Evolutionary conservation across 2,329 filamentous ascomycete species (phyloP).

Genomic region (Gremmenia infestans): DNA sequence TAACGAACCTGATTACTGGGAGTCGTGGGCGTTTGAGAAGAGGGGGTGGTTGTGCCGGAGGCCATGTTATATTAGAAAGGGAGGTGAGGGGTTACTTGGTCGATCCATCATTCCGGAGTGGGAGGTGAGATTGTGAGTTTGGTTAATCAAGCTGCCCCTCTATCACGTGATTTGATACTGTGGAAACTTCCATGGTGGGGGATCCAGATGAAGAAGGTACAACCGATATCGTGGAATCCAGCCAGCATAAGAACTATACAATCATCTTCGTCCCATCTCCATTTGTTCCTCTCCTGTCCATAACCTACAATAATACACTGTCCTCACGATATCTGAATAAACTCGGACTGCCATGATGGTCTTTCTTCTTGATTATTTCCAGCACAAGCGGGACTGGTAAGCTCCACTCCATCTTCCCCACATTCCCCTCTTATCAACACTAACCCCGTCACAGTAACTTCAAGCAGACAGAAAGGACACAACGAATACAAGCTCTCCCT

Average conservation of each 20-base stretch:
- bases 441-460: slow-evolving; percentile 51
- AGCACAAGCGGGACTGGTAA: slow-evolving; percentile 31
- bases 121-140: neutral
- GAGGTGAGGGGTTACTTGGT: neutral
- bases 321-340: neutral
- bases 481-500: slow-evolving; percentile 62
- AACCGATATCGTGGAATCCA: slow-evolving; percentile 11
- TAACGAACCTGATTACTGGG: neutral
- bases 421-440: slow-evolving; percentile 17
- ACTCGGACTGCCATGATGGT: slow-evolving; percentile 25
- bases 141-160: neutral
- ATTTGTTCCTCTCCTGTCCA: neutral
- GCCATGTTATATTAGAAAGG: neutral
- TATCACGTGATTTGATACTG: neutral
- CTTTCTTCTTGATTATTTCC: slow-evolving; percentile 30
- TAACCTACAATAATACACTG: neutral
- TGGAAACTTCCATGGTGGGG: neutral
- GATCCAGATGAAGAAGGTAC: slow-evolving; percentile 16
- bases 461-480: slow-evolving; percentile 72
- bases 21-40: neutral
- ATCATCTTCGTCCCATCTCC: neutral
- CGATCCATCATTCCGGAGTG: neutral
- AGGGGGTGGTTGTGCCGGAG: neutral
- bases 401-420: slow-evolving; percentile 3
- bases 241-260: slow-evolving; percentile 1